Conservation (phyloP, 495 filamentous ascomycete genomes). For the Annulohypoxylon nitens region DNA sequence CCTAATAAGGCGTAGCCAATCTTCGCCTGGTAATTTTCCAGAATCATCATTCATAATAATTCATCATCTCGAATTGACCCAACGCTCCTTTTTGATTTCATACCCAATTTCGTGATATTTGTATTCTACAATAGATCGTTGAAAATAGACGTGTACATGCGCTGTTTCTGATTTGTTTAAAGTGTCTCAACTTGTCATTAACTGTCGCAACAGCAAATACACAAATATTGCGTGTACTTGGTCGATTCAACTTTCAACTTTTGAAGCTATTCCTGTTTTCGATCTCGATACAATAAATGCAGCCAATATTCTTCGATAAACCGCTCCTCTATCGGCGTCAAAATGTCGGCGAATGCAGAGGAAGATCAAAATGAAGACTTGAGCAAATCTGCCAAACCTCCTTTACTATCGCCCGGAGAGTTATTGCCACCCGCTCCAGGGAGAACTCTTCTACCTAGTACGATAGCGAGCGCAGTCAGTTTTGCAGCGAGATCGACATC, state of each 20-base stretch:
- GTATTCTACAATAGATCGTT: not conserved
- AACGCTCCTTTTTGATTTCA: not conserved
- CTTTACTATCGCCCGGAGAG: constrained; percentile 11
- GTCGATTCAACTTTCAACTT: not conserved
- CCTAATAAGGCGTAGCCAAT: constrained; percentile 18
- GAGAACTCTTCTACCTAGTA: constrained; percentile 73
- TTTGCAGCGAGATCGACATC: constrained; percentile 76
- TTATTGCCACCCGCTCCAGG: constrained; percentile 53
- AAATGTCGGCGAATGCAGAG: constrained; percentile 18
- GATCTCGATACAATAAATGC: constrained; percentile 15
- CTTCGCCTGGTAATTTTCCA: constrained; percentile 8
- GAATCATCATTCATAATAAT: constrained; percentile 1
- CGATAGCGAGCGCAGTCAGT: constrained; percentile 77
- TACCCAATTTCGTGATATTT: not conserved
- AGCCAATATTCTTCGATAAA: constrained; percentile 1
- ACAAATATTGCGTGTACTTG: not conserved
- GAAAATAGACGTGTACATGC: constrained; percentile 15
- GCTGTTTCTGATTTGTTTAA: not conserved
- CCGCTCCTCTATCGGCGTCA: not conserved
- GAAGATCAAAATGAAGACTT: constrained; percentile 28
- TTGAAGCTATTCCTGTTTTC: not conserved
- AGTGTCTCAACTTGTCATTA: constrained; percentile 1
- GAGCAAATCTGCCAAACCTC: not conserved
- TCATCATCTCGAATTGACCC: not conserved
- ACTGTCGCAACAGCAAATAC: not conserved